Base-by-base conservation (phyloP, 2,329 filamentous ascomycete genomes). In the Sporothrix brunneoviolacea region DNA sequence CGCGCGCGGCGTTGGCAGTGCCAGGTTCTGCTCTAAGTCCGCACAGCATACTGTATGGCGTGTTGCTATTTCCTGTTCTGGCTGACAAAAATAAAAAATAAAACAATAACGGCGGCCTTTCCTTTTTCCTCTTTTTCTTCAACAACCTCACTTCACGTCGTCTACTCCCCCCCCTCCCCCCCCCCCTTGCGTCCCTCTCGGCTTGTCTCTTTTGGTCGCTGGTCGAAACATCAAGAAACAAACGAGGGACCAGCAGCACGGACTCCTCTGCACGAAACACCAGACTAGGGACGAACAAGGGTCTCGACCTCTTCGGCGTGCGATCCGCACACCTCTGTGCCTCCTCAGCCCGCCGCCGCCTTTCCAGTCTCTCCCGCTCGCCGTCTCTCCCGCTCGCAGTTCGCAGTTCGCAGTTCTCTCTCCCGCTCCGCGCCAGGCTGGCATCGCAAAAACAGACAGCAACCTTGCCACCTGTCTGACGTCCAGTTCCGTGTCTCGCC, bases 161-260 rank as follows among this genome's bases (percentile, higher is more conserved):
- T 6, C 24, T 21, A 8, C 27, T 18, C 45, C 19, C 21, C 9
- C 16, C 27, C 32, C n/a, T 19, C 35, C 18, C 16, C 18, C 40
- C 39, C 12, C 10, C 48, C 15, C 7, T 15, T 18, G 10, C 21
- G 15, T 12, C 24, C 35, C 28, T n/a, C n/a, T n/a, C n/a, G n/a
- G n/a, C n/a, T n/a, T 36, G 37, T 39, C 39, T 37, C 21, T 33
- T 42, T 51, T 36, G 16, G 37, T 41, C 46, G 28, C 43, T 47
- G 37, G 42, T 51, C 51, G 51, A 54, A 54, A 50, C 46, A 53
- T 46, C 35, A 41, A 32, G 28, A 36, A 50, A 45, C 35, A 53
- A 30, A 22, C 22, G 49, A 19, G 30, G 27, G 33, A 16, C 32
- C 39, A 16, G 27, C 45, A 45, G 35, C 44, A 48, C 44, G 40